Percentiles rank a stretch among this genome's conserved stretches.
phyloP scores from a whole-genome alignment of 2,329 filamentous ascomycete species.

The Botrytis elliptica region DNA sequence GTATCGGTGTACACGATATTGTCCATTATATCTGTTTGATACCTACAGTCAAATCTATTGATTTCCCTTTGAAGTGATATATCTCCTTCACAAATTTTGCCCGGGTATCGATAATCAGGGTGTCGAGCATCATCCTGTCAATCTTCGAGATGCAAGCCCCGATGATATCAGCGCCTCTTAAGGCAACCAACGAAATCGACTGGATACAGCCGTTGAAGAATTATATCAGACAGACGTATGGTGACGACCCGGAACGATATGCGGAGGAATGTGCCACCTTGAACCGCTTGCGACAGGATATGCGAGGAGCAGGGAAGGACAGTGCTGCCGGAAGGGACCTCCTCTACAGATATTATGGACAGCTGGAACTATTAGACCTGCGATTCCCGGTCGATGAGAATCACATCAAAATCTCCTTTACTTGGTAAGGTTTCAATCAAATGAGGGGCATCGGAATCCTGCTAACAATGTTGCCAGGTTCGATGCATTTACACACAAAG shows the following conservation, averaged over 20 bases:
- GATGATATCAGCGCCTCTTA: constrained; percentile 93
- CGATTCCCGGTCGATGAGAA: constrained; percentile 97
- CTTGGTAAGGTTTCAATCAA: constrained; percentile 63
- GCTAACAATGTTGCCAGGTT: constrained; percentile 61
- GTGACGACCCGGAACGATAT: constrained; percentile 95
- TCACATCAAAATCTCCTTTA: constrained; percentile 98
- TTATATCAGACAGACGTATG: constrained; percentile 92
- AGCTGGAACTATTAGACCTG: constrained; percentile 90
- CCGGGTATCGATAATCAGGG: constrained; percentile 17
- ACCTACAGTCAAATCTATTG: not conserved
- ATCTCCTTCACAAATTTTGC: not conserved
- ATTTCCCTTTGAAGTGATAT: not conserved
- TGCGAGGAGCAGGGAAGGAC: constrained; percentile 95
- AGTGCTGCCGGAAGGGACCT: constrained; percentile 91
- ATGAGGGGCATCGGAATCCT: not conserved
- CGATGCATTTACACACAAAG: constrained; percentile 98
- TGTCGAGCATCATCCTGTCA: constrained; percentile 7
- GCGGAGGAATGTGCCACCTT: constrained; percentile 91
- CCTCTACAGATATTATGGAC: constrained; percentile 95
- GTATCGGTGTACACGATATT: constrained; percentile 11
- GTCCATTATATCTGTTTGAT: not conserved
- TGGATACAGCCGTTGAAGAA: constrained; percentile 89
- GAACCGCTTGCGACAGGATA: constrained; percentile 94
- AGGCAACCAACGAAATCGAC: constrained; percentile 95
- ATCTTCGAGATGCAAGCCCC: constrained; percentile 68